Evolutionary conservation across 495 filamentous ascomycete genomes (phyloP).

Genomic region (Xylaria venustula): DNA sequence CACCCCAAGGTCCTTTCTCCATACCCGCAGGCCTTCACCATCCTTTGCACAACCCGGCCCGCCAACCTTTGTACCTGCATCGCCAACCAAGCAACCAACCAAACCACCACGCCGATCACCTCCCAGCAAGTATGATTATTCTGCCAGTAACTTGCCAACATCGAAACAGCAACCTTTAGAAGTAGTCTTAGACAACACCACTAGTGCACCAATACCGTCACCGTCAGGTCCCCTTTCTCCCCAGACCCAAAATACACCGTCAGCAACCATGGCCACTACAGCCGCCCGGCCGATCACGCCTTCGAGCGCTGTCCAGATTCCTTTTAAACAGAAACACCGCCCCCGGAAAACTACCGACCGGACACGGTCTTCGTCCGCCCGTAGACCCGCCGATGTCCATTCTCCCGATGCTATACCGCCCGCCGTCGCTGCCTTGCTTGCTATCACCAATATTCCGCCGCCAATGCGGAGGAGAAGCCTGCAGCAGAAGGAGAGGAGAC

Average conservation of each 20-base stretch:
- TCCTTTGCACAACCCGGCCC: neutral
- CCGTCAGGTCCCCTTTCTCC: slow-evolving; percentile 22
- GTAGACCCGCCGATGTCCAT: slow-evolving; percentile 35
- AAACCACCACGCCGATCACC: neutral
- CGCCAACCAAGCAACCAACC: neutral
- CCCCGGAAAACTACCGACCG: slow-evolving; percentile 24
- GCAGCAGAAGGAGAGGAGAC: slow-evolving; percentile 18
- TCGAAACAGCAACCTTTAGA: neutral
- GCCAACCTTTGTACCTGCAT: neutral
- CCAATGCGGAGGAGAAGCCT: slow-evolving; percentile 30
- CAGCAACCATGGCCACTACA: slow-evolving; percentile 17
- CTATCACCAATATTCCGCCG: slow-evolving; percentile 58
- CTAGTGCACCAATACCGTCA: slow-evolving; percentile 19
- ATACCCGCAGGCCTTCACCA: neutral
- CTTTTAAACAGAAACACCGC: slow-evolving; percentile 33
- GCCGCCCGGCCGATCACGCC: slow-evolving; percentile 36
- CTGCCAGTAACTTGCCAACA: neutral
- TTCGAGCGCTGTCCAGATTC: slow-evolving; percentile 48
- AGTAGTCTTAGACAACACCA: slow-evolving; percentile 10
- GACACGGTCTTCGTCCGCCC: slow-evolving; percentile 24
- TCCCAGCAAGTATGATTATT: slow-evolving; percentile 31
- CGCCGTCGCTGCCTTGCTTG: slow-evolving; percentile 59
- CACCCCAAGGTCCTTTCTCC: slow-evolving; percentile 11
- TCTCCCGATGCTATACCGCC: slow-evolving; percentile 53
- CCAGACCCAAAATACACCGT: slow-evolving; percentile 28